phyloP scores from a whole-genome alignment of 2,329 filamentous ascomycete genomes.

The Clonostachys sp. region DNA sequence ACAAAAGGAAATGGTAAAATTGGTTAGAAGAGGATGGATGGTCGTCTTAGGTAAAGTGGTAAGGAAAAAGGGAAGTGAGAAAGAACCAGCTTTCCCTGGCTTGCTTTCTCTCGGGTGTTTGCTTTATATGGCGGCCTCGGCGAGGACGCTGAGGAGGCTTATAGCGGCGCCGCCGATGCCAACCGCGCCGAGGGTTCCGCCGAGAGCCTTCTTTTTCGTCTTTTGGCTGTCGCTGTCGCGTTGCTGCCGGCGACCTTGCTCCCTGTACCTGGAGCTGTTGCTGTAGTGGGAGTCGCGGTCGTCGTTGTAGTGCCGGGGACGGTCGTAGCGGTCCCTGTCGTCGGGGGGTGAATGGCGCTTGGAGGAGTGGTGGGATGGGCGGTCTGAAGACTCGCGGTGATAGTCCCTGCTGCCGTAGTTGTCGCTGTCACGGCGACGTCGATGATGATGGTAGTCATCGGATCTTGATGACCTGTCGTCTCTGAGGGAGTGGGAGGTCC shows the following conservation, averaged over 20 bases:
- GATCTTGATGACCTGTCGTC: slow-evolving; percentile 4
- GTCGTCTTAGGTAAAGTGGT: not conserved
- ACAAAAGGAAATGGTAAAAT: not conserved
- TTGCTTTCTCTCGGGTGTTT: not conserved
- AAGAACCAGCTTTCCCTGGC: not conserved
- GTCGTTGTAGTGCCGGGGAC: slow-evolving; percentile 32
- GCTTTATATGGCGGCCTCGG: slow-evolving; percentile 43
- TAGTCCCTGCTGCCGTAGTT: slow-evolving; percentile 14
- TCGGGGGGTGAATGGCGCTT: not conserved
- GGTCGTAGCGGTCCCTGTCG: slow-evolving; percentile 13
- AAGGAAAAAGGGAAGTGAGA: not conserved
- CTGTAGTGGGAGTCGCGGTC: slow-evolving; percentile 31
- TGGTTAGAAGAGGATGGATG: not conserved
- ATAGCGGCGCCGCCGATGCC: slow-evolving; percentile 58
- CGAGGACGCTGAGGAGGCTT: slow-evolving; percentile 51
- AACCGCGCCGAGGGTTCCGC: slow-evolving; percentile 51
- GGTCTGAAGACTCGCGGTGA: slow-evolving; percentile 10
- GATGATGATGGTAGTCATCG: not conserved
- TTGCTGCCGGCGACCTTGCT: slow-evolving; percentile 5
- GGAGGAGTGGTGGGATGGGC: not conserved
- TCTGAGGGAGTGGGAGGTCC: slow-evolving; percentile 7
- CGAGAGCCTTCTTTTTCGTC: slow-evolving; percentile 39
- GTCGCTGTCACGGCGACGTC: slow-evolving; percentile 10
- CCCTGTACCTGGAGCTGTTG: slow-evolving; percentile 17
- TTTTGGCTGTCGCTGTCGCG: slow-evolving; percentile 20